Evolutionary conservation across 2,329 filamentous ascomycete genomes (phyloP).

Genomic region (Didymella keratinophila): DNA sequence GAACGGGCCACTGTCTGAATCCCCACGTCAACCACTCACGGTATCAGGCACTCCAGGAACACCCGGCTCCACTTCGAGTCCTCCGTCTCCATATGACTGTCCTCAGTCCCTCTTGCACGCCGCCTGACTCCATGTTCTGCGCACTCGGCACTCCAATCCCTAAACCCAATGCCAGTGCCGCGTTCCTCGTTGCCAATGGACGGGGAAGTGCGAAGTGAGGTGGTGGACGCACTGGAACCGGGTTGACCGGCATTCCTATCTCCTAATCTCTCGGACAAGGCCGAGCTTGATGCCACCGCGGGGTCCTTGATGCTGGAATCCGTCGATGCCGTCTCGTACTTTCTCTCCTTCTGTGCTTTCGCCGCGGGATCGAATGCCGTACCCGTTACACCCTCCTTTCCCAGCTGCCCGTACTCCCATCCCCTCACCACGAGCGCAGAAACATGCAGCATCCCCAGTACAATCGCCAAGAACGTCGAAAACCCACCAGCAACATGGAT

Average conservation of each 20-base stretch:
- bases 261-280: too few relatives aligned
- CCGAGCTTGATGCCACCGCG: background rate
- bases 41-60: slow-evolving; percentile 10
- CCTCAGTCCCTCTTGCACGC: background rate
- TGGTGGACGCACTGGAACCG: background rate
- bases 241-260: background rate
- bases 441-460: slow-evolving; percentile 4
- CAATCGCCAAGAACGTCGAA: slow-evolving; percentile 12
- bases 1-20: too few relatives aligned
- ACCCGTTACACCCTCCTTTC: background rate
- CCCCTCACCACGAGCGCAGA: background rate
- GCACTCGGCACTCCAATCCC: background rate
- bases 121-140: background rate
- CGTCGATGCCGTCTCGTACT: background rate
- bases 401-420: background rate
- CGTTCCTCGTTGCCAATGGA: slow-evolving; percentile 7
- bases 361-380: too few relatives aligned
- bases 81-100: background rate
- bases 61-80: slow-evolving; percentile 2
- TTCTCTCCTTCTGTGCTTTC: too few relatives aligned
- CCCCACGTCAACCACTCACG: background rate
- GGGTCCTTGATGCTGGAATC: background rate
- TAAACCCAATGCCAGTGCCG: background rate
- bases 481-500: slow-evolving; percentile 17
- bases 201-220: too few relatives aligned